These are phyloP conservation scores for Solanum hybrid DNA, from an alignment of 305 asterid species.

Conservation along the genomic window DNA sequence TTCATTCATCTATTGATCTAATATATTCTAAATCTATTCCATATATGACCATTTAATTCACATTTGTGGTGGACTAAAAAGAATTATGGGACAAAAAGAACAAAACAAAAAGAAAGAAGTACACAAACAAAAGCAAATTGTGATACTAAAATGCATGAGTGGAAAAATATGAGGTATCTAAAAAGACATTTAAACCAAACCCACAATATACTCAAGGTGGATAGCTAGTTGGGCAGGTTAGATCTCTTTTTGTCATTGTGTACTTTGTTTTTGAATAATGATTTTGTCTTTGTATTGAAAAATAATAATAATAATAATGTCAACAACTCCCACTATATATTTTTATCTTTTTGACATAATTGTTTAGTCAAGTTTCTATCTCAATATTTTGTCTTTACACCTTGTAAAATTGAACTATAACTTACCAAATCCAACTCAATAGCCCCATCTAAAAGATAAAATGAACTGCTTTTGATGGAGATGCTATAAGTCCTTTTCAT, in stretches of 20 bases:
- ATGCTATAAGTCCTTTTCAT: neutral
- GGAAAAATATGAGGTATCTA: neutral
- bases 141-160: neutral
- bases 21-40: neutral
- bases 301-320: conserved; percentile 6
- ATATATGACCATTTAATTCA: neutral
- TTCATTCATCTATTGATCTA: neutral
- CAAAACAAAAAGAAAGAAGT: neutral
- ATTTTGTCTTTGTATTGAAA: conserved; percentile 21
- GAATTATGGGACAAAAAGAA: neutral
- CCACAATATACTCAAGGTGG: conserved; percentile 19
- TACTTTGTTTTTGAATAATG: conserved; percentile 29
- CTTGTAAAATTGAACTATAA: conserved; percentile 9
- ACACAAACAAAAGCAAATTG: neutral
- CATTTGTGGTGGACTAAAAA: neutral
- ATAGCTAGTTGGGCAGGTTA: conserved; percentile 21
- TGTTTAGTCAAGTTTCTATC: conserved; percentile 14
- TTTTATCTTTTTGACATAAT: conserved; percentile 28
- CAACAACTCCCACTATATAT: conserved; percentile 49
- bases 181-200: conserved; percentile 19
- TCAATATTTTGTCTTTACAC: conserved; percentile 8
- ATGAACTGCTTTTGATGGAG: conserved; percentile 9
- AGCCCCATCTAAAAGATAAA: neutral
- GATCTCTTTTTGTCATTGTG: conserved; percentile 19
- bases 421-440: conserved; percentile 11